Evolutionary conservation across 768 basidiomycete species (phyloP), one percentile per base, ranked within the genome.

Genomic region (Clitopilus passeckerianus): DNA sequence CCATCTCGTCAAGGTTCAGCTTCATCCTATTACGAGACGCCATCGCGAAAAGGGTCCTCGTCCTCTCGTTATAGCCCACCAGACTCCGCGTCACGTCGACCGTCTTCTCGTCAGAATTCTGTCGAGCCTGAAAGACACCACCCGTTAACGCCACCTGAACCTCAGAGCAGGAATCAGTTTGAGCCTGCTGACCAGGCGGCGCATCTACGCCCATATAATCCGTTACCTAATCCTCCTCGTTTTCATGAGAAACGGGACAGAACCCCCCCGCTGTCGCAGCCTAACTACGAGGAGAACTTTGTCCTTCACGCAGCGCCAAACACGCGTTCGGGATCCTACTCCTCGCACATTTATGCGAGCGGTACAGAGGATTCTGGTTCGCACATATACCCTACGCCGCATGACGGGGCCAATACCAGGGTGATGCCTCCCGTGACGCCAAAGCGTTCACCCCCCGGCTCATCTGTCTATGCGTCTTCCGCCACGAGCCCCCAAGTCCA

Each of bases 401-500:
- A 50, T 18, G 46, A 50, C 18, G 46, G n/a, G 22, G 46, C 16
- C 22, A 18, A 12, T 22, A 18, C 46, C 5, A 5, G 5, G 22
- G 1, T n/a, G 1, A 50, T 50, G 12, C 46, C 46, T 50, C 46
- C 46, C 5, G n/a, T 50, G 46, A 50, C 46, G 2, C 46, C 46
- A 18, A 50, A 50, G 22, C 46, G 46, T 18, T 50, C 46, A 3
- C 46, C 46, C 5, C n/a, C 46, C 2, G 20, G 2, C 37, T 41
- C 37, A 18, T 18, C 37, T 35, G n/a, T n/a, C n/a, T 18, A 37
- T 20, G 15, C 59, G 14, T 6, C 60, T 33, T 56, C 63, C 16
- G 46, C 63, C 8, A 43, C 54, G 24, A 60, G 57, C 46, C 33
- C 61, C 5, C 55, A 60, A 63, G 16, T 64, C 18, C 46, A 67